Conservation (phyloP, 495 filamentous ascomycete species). For the Aspergillus hancockii region DNA sequence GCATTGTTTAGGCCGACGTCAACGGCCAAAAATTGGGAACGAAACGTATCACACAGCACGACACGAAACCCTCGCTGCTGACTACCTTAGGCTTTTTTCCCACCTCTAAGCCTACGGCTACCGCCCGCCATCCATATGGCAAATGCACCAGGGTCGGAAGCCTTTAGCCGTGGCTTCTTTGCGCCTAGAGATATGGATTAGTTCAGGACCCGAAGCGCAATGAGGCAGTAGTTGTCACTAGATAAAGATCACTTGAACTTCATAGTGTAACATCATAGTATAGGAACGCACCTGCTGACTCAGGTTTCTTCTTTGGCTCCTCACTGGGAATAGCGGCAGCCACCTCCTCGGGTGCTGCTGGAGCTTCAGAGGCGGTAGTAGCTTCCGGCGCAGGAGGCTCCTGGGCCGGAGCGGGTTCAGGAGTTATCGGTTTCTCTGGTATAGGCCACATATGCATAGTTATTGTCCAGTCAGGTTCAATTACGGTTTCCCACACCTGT, state of each 20-base stretch:
- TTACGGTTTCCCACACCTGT: constrained; percentile 80
- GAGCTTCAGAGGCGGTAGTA: constrained; percentile 21
- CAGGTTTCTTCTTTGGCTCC: constrained; percentile 39
- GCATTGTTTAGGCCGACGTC: neutral
- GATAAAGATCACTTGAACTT: neutral
- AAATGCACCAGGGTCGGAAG: constrained; percentile 34
- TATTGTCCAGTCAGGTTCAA: constrained; percentile 86
- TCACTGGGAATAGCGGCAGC: constrained; percentile 14
- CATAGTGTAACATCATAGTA: neutral
- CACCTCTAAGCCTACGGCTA: constrained; percentile 34
- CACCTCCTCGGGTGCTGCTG: constrained; percentile 26
- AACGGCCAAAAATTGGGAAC: constrained; percentile 4
- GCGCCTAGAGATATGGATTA: constrained; percentile 20
- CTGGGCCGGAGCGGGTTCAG: constrained; percentile 36
- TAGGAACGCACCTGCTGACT: constrained; percentile 27
- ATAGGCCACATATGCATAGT: constrained; percentile 99
- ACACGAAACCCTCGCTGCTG: constrained; percentile 21
- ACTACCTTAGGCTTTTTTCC: constrained; percentile 39
- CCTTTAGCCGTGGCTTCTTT: constrained; percentile 33
- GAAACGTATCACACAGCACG: constrained; percentile 25
- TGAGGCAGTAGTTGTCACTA: neutral
- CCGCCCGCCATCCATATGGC: constrained; percentile 45
- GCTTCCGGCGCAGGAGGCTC: constrained; percentile 26
- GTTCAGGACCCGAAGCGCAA: neutral
- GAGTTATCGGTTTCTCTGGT: constrained; percentile 56